Percentiles rank a stretch among this genome's conserved stretches.
Conservation (phyloP, 2,329 filamentous ascomycete species). For the Fusarium falciforme region DNA sequence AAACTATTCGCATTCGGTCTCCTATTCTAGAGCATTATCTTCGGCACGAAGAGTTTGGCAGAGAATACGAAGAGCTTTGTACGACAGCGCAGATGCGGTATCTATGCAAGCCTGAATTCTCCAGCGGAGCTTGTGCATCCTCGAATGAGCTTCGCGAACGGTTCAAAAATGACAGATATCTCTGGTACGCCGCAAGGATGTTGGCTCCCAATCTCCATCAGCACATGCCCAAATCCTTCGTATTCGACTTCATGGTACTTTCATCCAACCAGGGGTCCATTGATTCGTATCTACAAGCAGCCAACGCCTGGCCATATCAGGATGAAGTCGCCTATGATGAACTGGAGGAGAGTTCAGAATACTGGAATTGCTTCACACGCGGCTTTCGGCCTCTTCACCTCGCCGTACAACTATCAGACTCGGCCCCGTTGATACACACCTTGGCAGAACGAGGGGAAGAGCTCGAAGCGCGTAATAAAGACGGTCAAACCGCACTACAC, state of each 20-base stretch:
- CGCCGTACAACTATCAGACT: neutral
- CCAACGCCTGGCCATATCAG: neutral
- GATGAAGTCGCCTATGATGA: neutral
- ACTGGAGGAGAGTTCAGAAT: neutral
- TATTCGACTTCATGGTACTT: neutral
- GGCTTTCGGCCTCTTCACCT: neutral
- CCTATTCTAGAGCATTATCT: neutral
- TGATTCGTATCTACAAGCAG: slow-evolving; percentile 5
- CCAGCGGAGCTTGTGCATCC: neutral
- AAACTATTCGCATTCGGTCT: neutral
- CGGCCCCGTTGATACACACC: neutral
- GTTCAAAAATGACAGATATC: neutral
- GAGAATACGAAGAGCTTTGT: neutral
- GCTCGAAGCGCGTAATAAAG: neutral
- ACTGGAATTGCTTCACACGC: neutral
- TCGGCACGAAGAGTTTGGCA: neutral
- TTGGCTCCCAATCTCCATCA: neutral
- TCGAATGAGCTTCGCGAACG: neutral
- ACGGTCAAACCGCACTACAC: slow-evolving; percentile 2
- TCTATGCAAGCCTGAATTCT: neutral
- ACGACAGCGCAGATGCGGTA: neutral
- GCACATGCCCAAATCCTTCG: neutral
- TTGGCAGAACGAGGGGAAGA: neutral
- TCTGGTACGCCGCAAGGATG: slow-evolving; percentile 3
- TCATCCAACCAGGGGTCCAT: neutral